Conservation (phyloP, 495 filamentous ascomycete species). For the Talaromyces nanjingensis region DNA sequence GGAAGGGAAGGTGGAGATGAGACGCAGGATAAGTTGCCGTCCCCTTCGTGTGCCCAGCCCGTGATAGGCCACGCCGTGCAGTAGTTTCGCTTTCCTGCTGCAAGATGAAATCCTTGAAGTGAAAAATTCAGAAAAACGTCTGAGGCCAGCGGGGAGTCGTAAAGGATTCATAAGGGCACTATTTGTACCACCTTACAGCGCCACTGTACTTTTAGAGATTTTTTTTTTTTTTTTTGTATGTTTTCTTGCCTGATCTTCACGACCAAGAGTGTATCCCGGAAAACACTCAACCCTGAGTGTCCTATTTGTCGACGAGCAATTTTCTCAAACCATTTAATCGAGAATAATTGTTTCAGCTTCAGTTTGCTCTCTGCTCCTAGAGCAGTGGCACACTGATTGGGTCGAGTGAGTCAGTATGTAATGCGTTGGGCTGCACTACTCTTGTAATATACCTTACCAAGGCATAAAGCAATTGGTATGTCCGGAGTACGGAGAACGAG, state of each 20-base stretch:
- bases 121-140: not conserved
- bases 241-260: not conserved
- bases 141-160: not conserved
- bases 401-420: not conserved
- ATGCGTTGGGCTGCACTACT: not conserved
- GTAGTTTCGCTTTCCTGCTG: conserved; percentile 5
- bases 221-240: not conserved
- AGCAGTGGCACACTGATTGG: not conserved
- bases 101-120: conserved; percentile 2
- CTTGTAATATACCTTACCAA: conserved; percentile 2
- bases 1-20: not conserved
- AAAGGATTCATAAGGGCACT: not conserved
- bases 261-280: not conserved
- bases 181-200: conserved; percentile 2
- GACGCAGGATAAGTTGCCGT: not conserved
- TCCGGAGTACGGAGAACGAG: not conserved
- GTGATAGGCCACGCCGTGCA: conserved; percentile 11
- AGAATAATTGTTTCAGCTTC: not conserved
- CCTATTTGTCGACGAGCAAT: not conserved
- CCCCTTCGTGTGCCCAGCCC: not conserved
- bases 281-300: not conserved
- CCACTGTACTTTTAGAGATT: not conserved
- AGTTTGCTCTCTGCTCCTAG: not conserved
- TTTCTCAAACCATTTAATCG: not conserved
- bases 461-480: not conserved